These are phyloP conservation scores for Heritiera fomes DNA, from an alignment of 345 rosid species.

Conservation along the genomic window DNA sequence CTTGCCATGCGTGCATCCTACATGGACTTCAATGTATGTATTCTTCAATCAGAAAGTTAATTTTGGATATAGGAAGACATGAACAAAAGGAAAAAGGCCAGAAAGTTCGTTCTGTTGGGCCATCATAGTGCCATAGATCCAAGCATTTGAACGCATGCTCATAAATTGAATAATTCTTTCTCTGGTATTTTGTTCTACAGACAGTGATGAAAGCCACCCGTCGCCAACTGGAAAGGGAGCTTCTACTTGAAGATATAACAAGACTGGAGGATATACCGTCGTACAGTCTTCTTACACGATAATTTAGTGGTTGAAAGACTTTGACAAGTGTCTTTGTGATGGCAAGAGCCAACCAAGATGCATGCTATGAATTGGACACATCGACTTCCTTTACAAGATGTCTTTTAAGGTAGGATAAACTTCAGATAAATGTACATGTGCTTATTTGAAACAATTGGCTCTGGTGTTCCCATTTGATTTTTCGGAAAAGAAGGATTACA, in stretches of 20 bases:
- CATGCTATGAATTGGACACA: neutral
- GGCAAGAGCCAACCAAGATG: slow-evolving; percentile 23
- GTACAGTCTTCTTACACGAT: slow-evolving; percentile 58
- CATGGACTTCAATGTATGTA: slow-evolving; percentile 93
- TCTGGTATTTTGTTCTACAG: slow-evolving; percentile 34
- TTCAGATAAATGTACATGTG: slow-evolving; percentile 17
- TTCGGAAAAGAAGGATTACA: slow-evolving; percentile 14
- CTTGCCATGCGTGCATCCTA: slow-evolving; percentile 92
- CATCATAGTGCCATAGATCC: neutral
- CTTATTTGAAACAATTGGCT: slow-evolving; percentile 9
- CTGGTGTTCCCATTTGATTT: slow-evolving; percentile 11
- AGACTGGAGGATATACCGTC: slow-evolving; percentile 87
- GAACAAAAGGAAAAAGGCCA: no score
- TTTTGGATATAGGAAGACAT: neutral
- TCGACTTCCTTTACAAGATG: neutral
- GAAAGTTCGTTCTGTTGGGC: neutral
- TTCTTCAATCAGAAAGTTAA: slow-evolving; percentile 17
- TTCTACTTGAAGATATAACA: slow-evolving; percentile 64
- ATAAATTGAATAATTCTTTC: neutral
- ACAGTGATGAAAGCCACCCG: slow-evolving; percentile 85
- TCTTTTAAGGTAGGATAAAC: neutral
- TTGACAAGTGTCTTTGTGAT: slow-evolving; percentile 30
- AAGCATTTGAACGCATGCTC: neutral
- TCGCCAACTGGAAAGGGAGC: slow-evolving; percentile 89
- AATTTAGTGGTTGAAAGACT: slow-evolving; percentile 22